These are phyloP conservation scores for Fusarium annulatum DNA, from an alignment of 2,329 filamentous ascomycete species.

Conservation along the genomic window DNA sequence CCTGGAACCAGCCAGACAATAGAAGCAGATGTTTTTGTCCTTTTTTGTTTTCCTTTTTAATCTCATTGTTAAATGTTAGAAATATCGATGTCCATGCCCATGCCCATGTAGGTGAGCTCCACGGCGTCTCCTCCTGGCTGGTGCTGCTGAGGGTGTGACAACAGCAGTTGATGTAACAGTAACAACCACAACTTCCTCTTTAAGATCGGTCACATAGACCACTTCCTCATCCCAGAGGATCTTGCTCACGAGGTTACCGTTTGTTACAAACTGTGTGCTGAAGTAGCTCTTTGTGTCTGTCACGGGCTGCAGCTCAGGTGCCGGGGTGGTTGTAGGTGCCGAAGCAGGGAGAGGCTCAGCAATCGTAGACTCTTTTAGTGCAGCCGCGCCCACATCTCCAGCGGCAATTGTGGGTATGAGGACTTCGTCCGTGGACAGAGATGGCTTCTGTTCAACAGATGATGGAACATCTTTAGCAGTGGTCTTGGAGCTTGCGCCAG, in stretches of 20 bases:
- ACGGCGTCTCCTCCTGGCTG: slow-evolving; percentile 43
- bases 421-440: slow-evolving; percentile 11
- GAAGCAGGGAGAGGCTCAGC: not conserved
- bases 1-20: slow-evolving; percentile 52
- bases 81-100: slow-evolving; percentile 48
- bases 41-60: slow-evolving; percentile 13
- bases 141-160: slow-evolving; percentile 24
- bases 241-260: slow-evolving; percentile 63
- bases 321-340: slow-evolving; percentile 39
- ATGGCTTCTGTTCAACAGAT: slow-evolving; percentile 4
- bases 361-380: slow-evolving; percentile 24
- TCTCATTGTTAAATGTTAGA: slow-evolving; percentile 34
- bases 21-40: slow-evolving; percentile 37
- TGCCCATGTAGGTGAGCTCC: slow-evolving; percentile 53
- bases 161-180: slow-evolving; percentile 49
- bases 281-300: slow-evolving; percentile 52
- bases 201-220: slow-evolving; percentile 62
- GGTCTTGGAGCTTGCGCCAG: slow-evolving; percentile 21
- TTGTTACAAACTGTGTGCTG: slow-evolving; percentile 66
- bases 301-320: slow-evolving; percentile 39
- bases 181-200: slow-evolving; percentile 56
- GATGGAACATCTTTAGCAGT: slow-evolving; percentile 21
- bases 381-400: slow-evolving; percentile 10
- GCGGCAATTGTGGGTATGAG: slow-evolving; percentile 18
- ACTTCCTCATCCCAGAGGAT: slow-evolving; percentile 67